Conservation (phyloP, 805 yeast genomes). For the Kodamaea laetipori region DNA sequence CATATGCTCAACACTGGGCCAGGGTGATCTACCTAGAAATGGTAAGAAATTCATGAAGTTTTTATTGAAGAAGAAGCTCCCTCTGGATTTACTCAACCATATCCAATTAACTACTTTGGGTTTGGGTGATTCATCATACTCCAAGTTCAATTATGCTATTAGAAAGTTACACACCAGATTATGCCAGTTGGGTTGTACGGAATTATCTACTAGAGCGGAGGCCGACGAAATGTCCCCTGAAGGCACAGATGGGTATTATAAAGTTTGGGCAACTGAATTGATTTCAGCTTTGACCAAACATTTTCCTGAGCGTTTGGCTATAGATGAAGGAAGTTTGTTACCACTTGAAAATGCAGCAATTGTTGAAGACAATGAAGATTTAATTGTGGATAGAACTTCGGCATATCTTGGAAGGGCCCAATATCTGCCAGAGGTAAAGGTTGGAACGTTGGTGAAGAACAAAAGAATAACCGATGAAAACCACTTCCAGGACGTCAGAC, state of each 20-base stretch:
- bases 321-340: conserved; percentile 16
- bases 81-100: conserved; percentile 57
- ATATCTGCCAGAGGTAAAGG: conserved; percentile 17
- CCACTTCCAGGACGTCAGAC: conserved; percentile 92
- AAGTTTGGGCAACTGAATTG: conserved; percentile 67
- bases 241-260: conserved; percentile 76
- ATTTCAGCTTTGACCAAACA: conserved; percentile 28
- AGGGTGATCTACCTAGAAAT: conserved; percentile 88
- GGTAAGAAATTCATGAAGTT: conserved; percentile 74
- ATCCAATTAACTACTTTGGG: conserved; percentile 77
- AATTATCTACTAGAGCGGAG: conserved; percentile 74
- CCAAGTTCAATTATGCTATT: conserved; percentile 85
- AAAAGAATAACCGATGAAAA: conserved; percentile 62
- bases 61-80: conserved; percentile 67
- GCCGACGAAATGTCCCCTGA: conserved; percentile 84
- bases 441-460: conserved; percentile 54
- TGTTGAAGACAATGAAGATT: conserved; percentile 21
- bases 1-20: conserved; percentile 90
- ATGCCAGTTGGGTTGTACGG: conserved; percentile 78
- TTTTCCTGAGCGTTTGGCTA: conserved; percentile 27
- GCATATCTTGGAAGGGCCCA: conserved; percentile 16
- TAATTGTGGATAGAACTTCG: conserved; percentile 10
- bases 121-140: conserved; percentile 90
- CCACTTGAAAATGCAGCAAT: conserved; percentile 1
- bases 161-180: conserved; percentile 78